Evolutionary conservation across 805 yeast species (phyloP), one percentile per base, ranked within the genome.

Genomic region (Teunomyces pallodes): DNA sequence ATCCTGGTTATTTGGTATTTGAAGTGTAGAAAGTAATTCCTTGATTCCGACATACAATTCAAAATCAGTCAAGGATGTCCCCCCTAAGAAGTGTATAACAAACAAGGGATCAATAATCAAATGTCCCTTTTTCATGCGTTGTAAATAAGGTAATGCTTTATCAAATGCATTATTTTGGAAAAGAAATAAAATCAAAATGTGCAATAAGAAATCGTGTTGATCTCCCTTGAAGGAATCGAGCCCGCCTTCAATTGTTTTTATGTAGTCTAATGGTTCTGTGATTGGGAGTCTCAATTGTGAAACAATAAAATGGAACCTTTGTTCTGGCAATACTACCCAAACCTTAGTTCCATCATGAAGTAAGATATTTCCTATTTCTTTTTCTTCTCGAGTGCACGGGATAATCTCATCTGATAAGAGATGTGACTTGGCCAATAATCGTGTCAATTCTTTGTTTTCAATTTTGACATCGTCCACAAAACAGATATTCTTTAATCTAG

Each of bases 51-150:
- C 45, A 35, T 47, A 51, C 2, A 46, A 24, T 8, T 29, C 31
- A n/a, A 48, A 39, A 17, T 42, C 46, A 5, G 27, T 30, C 35
- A 13, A 32, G 4, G 14, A 17, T n/a, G 17, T 35, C 9, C 44
- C 51, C 6, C 20, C 28, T 3, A 57, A 38, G 1, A 56, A 27
- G 9, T 47, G 28, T 10, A 54, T 20, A 2, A 54, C 50, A 24
- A 57, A 47, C 3, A 46, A 24, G 8, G 62, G 60, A 32, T 54
- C 46, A 7, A 57, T 33, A 16, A 52, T 24, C 10, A 57, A 43
- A 5, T 45, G 36, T 10, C 54, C 56, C 17, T 40, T 35, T 40
- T 50, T 53, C 43, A 54, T 43, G 17, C 57, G 40, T 3, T 41
- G 41, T 26, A 49, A 30, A 33, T 49, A 52, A 36, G 45, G 49